These are phyloP conservation scores for Zygosaccharomyces pseudobailii DNA, from an alignment of 1,139 yeast genomes.

Conservation along the genomic window DNA sequence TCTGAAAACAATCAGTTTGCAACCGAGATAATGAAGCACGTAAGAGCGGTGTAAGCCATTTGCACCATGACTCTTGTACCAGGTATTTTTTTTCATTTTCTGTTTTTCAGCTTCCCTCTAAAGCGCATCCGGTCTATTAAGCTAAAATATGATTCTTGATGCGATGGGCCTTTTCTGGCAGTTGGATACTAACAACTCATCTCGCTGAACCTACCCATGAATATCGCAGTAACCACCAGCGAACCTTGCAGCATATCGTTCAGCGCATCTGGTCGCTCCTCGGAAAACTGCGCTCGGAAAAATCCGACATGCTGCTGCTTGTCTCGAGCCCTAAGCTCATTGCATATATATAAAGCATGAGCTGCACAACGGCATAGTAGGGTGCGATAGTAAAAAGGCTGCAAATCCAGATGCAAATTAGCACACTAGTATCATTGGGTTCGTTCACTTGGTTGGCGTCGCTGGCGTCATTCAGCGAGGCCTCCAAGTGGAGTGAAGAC, in stretches of 20 bases:
- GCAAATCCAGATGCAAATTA: not conserved
- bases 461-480: not conserved
- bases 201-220: no score
- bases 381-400: no score
- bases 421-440: not conserved
- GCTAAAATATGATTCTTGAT: not conserved
- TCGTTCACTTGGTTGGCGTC: not conserved
- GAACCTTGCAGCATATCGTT: not conserved
- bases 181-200: not conserved
- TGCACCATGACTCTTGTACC: not conserved
- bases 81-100: no score
- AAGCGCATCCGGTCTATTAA: not conserved
- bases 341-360: not conserved
- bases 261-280: not conserved
- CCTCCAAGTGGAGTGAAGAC: constrained; percentile 50
- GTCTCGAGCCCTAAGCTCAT: not conserved
- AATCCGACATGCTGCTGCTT: not conserved
- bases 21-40: not conserved
- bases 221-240: not conserved
- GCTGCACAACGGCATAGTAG: not conserved
- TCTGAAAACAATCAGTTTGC: not conserved
- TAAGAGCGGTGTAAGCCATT: not conserved
- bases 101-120: not conserved
- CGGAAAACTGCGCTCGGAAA: not conserved
- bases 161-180: not conserved